These are phyloP conservation scores for Chlorella sp. DNA, from an alignment of 139 green algal genomes.

Conservation along the genomic window DNA sequence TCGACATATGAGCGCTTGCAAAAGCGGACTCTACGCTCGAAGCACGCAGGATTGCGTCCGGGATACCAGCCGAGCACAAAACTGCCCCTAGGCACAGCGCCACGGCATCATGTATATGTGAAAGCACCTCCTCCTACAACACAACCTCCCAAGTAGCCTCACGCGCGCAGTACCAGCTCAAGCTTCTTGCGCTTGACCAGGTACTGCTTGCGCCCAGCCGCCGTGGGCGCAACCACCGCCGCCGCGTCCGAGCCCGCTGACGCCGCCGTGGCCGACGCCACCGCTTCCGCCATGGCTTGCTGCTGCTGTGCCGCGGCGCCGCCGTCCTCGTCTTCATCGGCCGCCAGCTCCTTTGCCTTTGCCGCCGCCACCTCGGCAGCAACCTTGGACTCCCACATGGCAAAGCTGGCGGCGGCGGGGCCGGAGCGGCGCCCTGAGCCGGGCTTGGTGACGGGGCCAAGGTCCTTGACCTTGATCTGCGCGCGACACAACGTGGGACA, in stretches of 20 bases:
- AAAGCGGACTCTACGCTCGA: no score
- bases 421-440: conserved; percentile 40
- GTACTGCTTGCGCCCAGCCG: not conserved
- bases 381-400: conserved; percentile 2
- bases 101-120: no score
- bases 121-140: no score
- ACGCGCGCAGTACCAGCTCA: not conserved
- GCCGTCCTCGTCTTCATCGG: not conserved
- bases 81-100: no score
- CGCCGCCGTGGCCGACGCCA: no score
- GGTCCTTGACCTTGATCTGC: conserved; percentile 35
- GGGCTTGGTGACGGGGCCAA: conserved; percentile 63
- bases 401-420: not conserved
- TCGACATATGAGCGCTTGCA: no score
- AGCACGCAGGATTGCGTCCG: no score
- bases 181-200: not conserved
- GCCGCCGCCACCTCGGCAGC: conserved; percentile 4
- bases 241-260: not conserved
- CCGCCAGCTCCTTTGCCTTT: not conserved
- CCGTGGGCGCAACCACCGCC: no score
- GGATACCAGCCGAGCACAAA: no score
- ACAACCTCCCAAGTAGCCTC: no score
- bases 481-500: not conserved
- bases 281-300: not conserved
- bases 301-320: not conserved